Evolutionary conservation across 2,329 filamentous ascomycete genomes (phyloP).

Genomic region (Botrytis fabae): DNA sequence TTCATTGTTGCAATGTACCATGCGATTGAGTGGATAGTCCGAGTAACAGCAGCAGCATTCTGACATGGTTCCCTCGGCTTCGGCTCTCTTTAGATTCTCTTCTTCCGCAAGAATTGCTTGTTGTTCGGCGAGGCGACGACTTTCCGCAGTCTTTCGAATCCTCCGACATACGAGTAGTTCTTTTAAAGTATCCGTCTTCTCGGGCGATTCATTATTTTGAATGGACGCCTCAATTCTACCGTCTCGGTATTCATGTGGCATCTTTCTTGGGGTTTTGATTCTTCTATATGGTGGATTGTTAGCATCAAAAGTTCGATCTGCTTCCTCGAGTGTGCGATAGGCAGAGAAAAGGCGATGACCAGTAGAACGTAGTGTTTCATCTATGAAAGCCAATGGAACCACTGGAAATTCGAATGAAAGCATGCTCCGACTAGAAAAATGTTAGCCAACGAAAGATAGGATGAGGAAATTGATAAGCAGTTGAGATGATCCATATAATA

Average conservation of each 20-base stretch:
- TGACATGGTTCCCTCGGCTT: slow-evolving; percentile 52
- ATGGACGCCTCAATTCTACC: slow-evolving; percentile 18
- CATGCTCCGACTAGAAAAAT: slow-evolving; percentile 31
- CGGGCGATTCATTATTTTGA: background rate
- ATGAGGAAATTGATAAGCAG: background rate
- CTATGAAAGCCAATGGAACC: slow-evolving; percentile 44
- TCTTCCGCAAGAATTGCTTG: slow-evolving; percentile 45
- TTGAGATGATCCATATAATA: background rate
- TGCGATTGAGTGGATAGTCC: slow-evolving; percentile 64
- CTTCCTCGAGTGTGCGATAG: slow-evolving; percentile 41
- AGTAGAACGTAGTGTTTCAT: slow-evolving; percentile 39
- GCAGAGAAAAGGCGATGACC: slow-evolving; percentile 39
- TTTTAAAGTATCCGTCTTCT: slow-evolving; percentile 34
- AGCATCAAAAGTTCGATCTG: slow-evolving; percentile 40
- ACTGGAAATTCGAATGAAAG: slow-evolving; percentile 41
- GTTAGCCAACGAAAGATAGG: slow-evolving; percentile 29
- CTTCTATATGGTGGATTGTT: slow-evolving; percentile 35
- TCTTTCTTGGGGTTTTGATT: slow-evolving; percentile 37
- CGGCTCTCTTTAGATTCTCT: slow-evolving; percentile 46
- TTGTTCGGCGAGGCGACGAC: slow-evolving; percentile 44
- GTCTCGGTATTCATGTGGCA: slow-evolving; percentile 25
- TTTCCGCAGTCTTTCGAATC: slow-evolving; percentile 36
- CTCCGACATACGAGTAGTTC: slow-evolving; percentile 46
- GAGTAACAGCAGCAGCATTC: slow-evolving; percentile 76
- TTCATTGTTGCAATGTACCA: slow-evolving; percentile 65